Evolutionary conservation across 768 basidiomycete genomes (phyloP).

Genomic region (Russula earlei): DNA sequence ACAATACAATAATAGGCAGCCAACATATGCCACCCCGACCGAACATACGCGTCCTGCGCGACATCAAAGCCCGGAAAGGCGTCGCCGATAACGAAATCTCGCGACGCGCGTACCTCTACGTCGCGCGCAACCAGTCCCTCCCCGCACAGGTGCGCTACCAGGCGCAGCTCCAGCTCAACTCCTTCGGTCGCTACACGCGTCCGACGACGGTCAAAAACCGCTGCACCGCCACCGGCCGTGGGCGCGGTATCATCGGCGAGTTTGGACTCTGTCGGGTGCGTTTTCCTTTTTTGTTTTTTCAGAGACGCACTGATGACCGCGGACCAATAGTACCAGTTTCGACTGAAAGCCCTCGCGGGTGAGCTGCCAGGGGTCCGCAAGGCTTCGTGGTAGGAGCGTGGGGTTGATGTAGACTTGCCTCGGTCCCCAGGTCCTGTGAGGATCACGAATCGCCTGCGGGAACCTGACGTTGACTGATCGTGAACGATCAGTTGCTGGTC

Average conservation of each 20-base stretch:
- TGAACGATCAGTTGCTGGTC: neutral
- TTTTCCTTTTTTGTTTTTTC: slow-evolving; percentile 2
- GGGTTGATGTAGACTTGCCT: no score
- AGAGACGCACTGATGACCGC: neutral
- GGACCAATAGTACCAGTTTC: slow-evolving; percentile 70
- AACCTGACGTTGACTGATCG: neutral
- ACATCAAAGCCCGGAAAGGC: slow-evolving; percentile 66
- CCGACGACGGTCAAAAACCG: slow-evolving; percentile 87
- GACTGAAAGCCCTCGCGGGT: slow-evolving; percentile 70
- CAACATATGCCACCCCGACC: slow-evolving; percentile 24
- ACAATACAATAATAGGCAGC: no score
- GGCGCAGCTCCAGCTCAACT: slow-evolving; percentile 88
- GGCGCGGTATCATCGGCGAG: slow-evolving; percentile 81
- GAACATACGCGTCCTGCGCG: slow-evolving; percentile 54
- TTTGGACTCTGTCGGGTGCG: slow-evolving; percentile 77
- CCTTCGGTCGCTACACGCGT: slow-evolving; percentile 71
- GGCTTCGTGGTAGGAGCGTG: slow-evolving; percentile 85
- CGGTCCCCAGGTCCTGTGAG: no score
- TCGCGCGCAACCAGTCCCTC: slow-evolving; percentile 87
- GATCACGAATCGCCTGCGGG: no score
- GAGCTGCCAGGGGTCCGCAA: slow-evolving; percentile 84
- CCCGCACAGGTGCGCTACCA: slow-evolving; percentile 85
- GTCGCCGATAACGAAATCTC: slow-evolving; percentile 70
- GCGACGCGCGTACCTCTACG: slow-evolving; percentile 84
- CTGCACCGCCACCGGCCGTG: slow-evolving; percentile 76